Conservation (phyloP, 2,329 filamentous ascomycete genomes). For the Hawksworthiomyces lignivorus region DNA sequence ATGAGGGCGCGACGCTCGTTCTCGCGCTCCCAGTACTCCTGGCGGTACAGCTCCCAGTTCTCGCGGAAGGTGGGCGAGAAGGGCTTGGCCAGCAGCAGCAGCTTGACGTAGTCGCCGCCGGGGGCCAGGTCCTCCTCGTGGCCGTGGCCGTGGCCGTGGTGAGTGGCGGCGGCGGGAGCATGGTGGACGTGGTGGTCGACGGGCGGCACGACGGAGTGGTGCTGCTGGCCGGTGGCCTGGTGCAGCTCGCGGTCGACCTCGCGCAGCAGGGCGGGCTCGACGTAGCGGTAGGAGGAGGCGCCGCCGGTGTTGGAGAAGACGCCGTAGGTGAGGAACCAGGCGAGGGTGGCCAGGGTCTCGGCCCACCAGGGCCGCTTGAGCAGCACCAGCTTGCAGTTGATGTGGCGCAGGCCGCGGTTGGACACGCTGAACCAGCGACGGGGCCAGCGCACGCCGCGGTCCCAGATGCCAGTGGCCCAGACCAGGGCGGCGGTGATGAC, state of each 20-base stretch:
- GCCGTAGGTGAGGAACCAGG: slow-evolving; percentile 72
- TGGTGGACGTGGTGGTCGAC: slow-evolving; percentile 1
- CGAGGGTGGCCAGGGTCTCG: slow-evolving; percentile 64
- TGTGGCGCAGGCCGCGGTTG: slow-evolving; percentile 80
- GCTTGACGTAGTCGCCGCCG: slow-evolving; percentile 85
- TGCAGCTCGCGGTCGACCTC: slow-evolving; percentile 54
- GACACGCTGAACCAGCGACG: slow-evolving; percentile 82
- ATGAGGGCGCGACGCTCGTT: slow-evolving; percentile 79
- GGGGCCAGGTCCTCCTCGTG: slow-evolving; percentile 86
- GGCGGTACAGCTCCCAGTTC: slow-evolving; percentile 92
- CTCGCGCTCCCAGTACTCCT: slow-evolving; percentile 94
- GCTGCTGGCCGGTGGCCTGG: slow-evolving; percentile 22
- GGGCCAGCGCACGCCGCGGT: slow-evolving; percentile 89
- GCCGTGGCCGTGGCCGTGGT: slow-evolving; percentile 54
- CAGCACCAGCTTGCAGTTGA: slow-evolving; percentile 95
- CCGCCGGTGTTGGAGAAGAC: slow-evolving; percentile 59
- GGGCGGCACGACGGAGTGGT: slow-evolving; percentile 31
- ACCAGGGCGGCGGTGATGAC: slow-evolving; percentile 79
- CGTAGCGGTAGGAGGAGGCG: slow-evolving; percentile 62
- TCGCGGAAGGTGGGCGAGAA: slow-evolving; percentile 93
- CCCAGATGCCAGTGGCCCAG: slow-evolving; percentile 95
- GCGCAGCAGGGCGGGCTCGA: slow-evolving; percentile 56
- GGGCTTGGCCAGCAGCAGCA: slow-evolving; percentile 84
- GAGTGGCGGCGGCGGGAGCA: slow-evolving; percentile 18
- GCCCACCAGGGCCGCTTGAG: slow-evolving; percentile 76